phyloP scores from a whole-genome alignment of 495 filamentous ascomycete genomes.

The Oleoguttula mirabilis region DNA sequence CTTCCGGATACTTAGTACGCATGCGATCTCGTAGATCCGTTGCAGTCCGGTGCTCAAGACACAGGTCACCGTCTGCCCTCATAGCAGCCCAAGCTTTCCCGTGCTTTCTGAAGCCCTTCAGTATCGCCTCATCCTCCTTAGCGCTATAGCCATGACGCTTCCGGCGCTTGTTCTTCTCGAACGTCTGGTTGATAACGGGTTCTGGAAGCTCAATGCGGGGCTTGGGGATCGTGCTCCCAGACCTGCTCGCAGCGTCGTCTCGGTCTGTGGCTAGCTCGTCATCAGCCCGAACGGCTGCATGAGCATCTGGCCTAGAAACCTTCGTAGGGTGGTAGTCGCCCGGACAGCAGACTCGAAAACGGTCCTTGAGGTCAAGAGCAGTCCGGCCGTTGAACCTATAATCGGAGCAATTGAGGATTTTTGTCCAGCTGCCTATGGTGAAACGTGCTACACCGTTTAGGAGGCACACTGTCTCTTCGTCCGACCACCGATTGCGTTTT shows the following conservation, averaged over 20 bases:
- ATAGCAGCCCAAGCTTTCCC: constrained; percentile 76
- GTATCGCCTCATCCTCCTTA: constrained; percentile 63
- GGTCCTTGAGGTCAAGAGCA: constrained; percentile 75
- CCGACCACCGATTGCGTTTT: constrained; percentile 51
- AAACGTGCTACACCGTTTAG: constrained; percentile 66
- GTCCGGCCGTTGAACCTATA: constrained; percentile 65
- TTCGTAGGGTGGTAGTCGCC: constrained; percentile 22
- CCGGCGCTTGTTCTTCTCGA: constrained; percentile 41
- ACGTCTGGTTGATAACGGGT: constrained; percentile 43
- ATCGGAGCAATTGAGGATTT: constrained; percentile 62
- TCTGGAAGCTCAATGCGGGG: constrained; percentile 39
- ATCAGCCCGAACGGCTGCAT: too few species aligned
- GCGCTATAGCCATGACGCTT: constrained; percentile 53
- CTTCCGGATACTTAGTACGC: constrained; percentile 64
- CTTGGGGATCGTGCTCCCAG: not conserved
- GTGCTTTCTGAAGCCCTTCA: constrained; percentile 61
- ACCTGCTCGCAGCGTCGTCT: not conserved
- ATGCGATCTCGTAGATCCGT: constrained; percentile 77
- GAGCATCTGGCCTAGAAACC: too few species aligned
- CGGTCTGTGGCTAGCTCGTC: constrained; percentile 23
- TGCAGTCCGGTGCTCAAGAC: constrained; percentile 53
- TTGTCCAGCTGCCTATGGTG: constrained; percentile 79
- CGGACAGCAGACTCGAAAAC: constrained; percentile 66
- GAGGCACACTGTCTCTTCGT: constrained; percentile 69
- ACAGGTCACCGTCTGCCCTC: constrained; percentile 54